phyloP scores from a whole-genome alignment of 768 basidiomycete genomes.

The Phylloporus sp. region DNA sequence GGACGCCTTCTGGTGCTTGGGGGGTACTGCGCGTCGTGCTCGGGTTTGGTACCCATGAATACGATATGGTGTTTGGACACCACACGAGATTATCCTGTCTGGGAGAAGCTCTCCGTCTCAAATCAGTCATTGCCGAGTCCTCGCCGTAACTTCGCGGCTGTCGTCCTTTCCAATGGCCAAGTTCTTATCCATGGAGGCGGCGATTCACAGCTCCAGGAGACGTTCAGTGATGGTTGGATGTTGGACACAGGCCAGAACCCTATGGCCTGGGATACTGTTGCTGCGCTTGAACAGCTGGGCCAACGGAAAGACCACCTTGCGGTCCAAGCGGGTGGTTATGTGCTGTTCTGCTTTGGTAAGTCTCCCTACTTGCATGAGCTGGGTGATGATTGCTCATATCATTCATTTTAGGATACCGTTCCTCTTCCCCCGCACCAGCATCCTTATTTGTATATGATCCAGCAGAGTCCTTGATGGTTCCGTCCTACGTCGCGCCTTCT shows the following conservation, averaged over 20 bases:
- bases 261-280: conserved; percentile 54
- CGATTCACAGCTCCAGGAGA: conserved; percentile 48
- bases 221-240: conserved; percentile 67
- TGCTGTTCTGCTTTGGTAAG: conserved; percentile 78
- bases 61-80: conserved; percentile 64
- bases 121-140: conserved; percentile 44
- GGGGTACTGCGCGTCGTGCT: conserved; percentile 52
- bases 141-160: conserved; percentile 61
- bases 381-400: conserved; percentile 14
- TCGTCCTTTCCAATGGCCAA: conserved; percentile 44
- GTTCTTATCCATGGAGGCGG: conserved; percentile 78
- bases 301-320: conserved; percentile 72
- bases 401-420: conserved; percentile 23
- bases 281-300: conserved; percentile 53
- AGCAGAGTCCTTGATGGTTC: conserved; percentile 35
- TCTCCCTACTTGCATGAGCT: conserved; percentile 4
- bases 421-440: conserved; percentile 41
- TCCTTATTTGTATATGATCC: conserved; percentile 50
- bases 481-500: conserved; percentile 35
- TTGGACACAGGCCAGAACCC: conserved; percentile 52
- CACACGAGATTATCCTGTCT: conserved; percentile 39
- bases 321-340: conserved; percentile 49
- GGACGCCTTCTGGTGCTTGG: conserved; percentile 72
- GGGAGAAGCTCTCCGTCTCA: conserved; percentile 44
- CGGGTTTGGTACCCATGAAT: conserved; percentile 48